These are phyloP conservation scores for Chiua virens DNA, from an alignment of 768 basidiomycete genomes.

Conservation along the genomic window DNA sequence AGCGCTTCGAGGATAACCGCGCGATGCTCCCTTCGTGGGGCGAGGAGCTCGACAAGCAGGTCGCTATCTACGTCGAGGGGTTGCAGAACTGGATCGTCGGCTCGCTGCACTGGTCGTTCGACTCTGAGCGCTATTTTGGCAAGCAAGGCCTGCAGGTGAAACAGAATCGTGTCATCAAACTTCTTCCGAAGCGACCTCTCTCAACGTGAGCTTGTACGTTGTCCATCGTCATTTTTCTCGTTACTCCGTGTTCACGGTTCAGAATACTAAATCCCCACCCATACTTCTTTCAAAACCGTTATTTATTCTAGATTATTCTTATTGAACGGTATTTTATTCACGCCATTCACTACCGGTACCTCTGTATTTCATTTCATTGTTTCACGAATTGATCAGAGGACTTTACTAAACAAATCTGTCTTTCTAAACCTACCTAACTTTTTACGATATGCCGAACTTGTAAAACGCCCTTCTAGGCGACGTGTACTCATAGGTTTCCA, in stretches of 20 bases:
- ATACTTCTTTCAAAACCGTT: neutral
- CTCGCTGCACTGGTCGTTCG: slow-evolving; percentile 73
- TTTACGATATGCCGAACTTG: neutral
- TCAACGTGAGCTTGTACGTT: slow-evolving; percentile 6
- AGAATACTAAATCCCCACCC: neutral
- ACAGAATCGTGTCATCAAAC: slow-evolving; percentile 49
- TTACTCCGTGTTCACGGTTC: neutral
- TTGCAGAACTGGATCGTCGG: slow-evolving; percentile 73
- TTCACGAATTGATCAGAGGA: slow-evolving; percentile 6
- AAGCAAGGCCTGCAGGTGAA: slow-evolving; percentile 54
- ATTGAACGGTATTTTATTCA: slow-evolving; percentile 3
- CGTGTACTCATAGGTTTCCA: neutral
- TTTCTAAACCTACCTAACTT: neutral
- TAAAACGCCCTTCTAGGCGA: neutral
- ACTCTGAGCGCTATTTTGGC: slow-evolving; percentile 69
- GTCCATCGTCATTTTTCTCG: neutral
- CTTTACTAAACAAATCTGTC: slow-evolving; percentile 1
- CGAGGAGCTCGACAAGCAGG: slow-evolving; percentile 56
- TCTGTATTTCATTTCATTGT: slow-evolving; percentile 3
- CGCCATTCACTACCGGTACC: neutral
- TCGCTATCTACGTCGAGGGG: slow-evolving; percentile 58
- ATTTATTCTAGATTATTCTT: slow-evolving; percentile 12
- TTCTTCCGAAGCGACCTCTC: slow-evolving; percentile 42
- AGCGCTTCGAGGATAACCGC: slow-evolving; percentile 49
- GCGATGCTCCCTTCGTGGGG: slow-evolving; percentile 61